Conservation (phyloP, 805 yeast genomes). For the Candida schatavii region DNA sequence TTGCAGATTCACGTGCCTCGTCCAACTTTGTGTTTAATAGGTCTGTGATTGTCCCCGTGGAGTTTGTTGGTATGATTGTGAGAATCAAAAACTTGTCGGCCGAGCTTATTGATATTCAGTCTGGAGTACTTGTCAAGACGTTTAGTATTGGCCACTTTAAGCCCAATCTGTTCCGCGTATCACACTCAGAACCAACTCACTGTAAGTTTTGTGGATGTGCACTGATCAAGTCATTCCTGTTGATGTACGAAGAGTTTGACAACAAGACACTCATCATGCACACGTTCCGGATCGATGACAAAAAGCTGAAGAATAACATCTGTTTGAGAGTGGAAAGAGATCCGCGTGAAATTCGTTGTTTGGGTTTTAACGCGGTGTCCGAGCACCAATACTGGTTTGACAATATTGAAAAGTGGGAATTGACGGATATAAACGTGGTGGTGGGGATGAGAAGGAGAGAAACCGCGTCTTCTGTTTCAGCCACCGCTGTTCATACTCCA, state of each 20-base stretch:
- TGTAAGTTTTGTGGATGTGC: conserved; percentile 91
- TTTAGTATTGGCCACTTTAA: conserved; percentile 63
- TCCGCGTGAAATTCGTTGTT: conserved; percentile 84
- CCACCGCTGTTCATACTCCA: too few relatives aligned
- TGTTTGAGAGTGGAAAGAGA: conserved; percentile 91
- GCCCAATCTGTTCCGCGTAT: conserved; percentile 58
- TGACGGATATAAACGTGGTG: conserved; percentile 72
- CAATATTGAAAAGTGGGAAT: conserved; percentile 73
- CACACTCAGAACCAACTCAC: conserved; percentile 84
- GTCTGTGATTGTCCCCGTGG: conserved; percentile 50
- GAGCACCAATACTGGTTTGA: conserved; percentile 69
- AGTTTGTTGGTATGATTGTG: conserved; percentile 73
- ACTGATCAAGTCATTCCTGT: conserved; percentile 67
- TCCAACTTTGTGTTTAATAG: conserved; percentile 22
- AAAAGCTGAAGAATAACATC: conserved; percentile 72
- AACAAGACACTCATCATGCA: conserved; percentile 62
- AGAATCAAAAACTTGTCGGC: conserved; percentile 55
- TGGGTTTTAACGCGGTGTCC: conserved; percentile 73
- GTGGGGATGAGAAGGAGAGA: conserved; percentile 49
- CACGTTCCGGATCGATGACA: conserved; percentile 62
- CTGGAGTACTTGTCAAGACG: conserved; percentile 65
- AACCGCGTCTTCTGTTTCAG: conserved; percentile 9
- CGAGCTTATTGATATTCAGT: conserved; percentile 72
- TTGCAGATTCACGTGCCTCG: not conserved
- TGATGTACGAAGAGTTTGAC: conserved; percentile 65